These are phyloP conservation scores for Exophiala spinifera DNA, from an alignment of 2,329 filamentous ascomycete species.

Conservation along the genomic window DNA sequence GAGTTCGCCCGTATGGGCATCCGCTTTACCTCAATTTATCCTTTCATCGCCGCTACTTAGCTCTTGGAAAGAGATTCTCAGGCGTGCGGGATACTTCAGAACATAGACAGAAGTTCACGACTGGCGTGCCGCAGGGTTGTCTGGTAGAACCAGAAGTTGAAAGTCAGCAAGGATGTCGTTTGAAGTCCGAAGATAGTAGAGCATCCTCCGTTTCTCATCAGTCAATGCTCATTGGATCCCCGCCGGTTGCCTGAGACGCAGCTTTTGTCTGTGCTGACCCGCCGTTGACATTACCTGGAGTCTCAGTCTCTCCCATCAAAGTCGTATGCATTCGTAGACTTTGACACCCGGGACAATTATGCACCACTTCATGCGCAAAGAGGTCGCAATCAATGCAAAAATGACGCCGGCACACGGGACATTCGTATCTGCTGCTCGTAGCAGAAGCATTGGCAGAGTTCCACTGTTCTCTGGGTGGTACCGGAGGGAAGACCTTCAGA, in stretches of 20 bases:
- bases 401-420: slow-evolving; percentile 79
- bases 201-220: not conserved
- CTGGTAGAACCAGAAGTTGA: slow-evolving; percentile 55
- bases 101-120: slow-evolving; percentile 42
- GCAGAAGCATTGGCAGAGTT: slow-evolving; percentile 27
- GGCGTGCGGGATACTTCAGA: slow-evolving; percentile 22
- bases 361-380: slow-evolving; percentile 87
- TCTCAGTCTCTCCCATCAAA: slow-evolving; percentile 29
- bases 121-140: slow-evolving; percentile 54
- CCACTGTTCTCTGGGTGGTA: slow-evolving; percentile 41
- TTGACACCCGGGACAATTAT: slow-evolving; percentile 92
- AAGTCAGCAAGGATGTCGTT: too few species aligned
- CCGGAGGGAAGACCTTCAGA: slow-evolving; percentile 64
- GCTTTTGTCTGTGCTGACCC: not conserved
- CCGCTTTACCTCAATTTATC: too few species aligned
- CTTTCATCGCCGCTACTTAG: too few species aligned
- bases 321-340: slow-evolving; percentile 34
- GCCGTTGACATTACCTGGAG: not conserved
- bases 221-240: slow-evolving; percentile 6
- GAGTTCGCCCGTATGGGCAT: too few species aligned
- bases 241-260: not conserved
- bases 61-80: not conserved
- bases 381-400: slow-evolving; percentile 99
- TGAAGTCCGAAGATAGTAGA: too few species aligned
- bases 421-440: slow-evolving; percentile 65